Conservation (phyloP, 2,329 filamentous ascomycete genomes). For the Hypoxylon sp. region DNA sequence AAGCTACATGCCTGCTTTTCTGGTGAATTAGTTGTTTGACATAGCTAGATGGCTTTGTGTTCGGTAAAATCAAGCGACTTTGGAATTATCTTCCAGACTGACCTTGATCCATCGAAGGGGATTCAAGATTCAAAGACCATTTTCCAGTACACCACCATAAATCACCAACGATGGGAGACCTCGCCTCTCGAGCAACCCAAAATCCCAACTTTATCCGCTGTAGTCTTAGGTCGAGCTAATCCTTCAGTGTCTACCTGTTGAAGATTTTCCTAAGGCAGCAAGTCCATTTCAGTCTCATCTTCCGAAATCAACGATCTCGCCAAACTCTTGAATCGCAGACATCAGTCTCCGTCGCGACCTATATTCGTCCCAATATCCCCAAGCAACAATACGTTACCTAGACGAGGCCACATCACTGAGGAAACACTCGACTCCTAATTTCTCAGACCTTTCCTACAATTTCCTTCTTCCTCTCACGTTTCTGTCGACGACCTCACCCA, state of each 20-base stretch:
- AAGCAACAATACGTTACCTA: neutral
- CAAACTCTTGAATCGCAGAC: neutral
- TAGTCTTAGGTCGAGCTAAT: neutral
- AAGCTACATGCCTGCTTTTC: conserved; percentile 2
- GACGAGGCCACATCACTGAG: neutral
- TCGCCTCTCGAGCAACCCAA: conserved; percentile 1
- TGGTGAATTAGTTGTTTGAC: neutral
- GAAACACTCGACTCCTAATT: neutral
- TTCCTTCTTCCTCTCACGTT: neutral
- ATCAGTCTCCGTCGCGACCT: neutral
- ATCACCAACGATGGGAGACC: neutral
- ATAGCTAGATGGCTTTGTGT: conserved; percentile 12
- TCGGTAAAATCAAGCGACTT: neutral
- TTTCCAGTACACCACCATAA: neutral
- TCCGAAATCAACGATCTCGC: neutral
- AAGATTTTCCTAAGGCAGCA: neutral
- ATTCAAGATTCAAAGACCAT: neutral
- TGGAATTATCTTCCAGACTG: conserved; percentile 3
- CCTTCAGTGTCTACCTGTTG: conserved; percentile 4
- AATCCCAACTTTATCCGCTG: neutral
- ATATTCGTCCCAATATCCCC: too few relatives aligned
- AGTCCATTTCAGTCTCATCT: neutral
- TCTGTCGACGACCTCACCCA: too few relatives aligned
- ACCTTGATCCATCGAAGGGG: neutral
- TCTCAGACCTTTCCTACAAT: neutral